These are phyloP conservation scores for Postia placenta DNA, from an alignment of 768 basidiomycete species.

Conservation along the genomic window DNA sequence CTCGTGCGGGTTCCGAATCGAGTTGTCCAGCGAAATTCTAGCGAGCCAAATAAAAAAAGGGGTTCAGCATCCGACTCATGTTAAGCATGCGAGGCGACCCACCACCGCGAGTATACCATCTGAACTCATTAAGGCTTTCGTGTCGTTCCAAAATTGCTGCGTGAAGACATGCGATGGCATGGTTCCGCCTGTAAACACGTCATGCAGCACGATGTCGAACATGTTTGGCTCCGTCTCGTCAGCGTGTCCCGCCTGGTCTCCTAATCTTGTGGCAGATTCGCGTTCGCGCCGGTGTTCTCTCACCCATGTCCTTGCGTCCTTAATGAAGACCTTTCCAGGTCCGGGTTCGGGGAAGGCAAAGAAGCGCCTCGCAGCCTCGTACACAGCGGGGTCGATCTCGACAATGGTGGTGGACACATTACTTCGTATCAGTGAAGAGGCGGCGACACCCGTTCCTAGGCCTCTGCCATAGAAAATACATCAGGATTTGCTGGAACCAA, in stretches of 20 bases:
- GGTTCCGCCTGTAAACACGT: conserved; percentile 92
- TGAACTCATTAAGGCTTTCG: conserved; percentile 55
- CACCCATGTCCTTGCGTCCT: conserved; percentile 77
- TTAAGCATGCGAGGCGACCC: conserved; percentile 23
- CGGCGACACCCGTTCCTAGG: conserved; percentile 80
- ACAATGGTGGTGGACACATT: conserved; percentile 71
- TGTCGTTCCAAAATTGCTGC: conserved; percentile 71
- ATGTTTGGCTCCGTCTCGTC: conserved; percentile 14
- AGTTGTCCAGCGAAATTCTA: conserved; percentile 85
- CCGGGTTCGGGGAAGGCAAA: conserved; percentile 74
- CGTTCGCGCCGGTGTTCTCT: conserved; percentile 24
- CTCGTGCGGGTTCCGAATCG: conserved; percentile 52
- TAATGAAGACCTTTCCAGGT: conserved; percentile 55
- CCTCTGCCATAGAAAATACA: conserved; percentile 46
- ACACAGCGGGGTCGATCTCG: conserved; percentile 93
- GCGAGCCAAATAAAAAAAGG: not conserved
- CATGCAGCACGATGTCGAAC: conserved; percentile 79
- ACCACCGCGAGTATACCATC: conserved; percentile 82
- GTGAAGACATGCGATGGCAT: conserved; percentile 85
- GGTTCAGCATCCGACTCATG: not conserved
- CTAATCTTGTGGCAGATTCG: conserved; percentile 5
- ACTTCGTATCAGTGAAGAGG: conserved; percentile 71
- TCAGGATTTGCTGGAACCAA: conserved; percentile 1
- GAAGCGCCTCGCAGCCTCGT: conserved; percentile 69
- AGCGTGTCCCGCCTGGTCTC: not conserved